These are phyloP conservation scores for Symbiodinium pilosum DNA, from an alignment of 73 alveolate species.

Conservation along the genomic window DNA sequence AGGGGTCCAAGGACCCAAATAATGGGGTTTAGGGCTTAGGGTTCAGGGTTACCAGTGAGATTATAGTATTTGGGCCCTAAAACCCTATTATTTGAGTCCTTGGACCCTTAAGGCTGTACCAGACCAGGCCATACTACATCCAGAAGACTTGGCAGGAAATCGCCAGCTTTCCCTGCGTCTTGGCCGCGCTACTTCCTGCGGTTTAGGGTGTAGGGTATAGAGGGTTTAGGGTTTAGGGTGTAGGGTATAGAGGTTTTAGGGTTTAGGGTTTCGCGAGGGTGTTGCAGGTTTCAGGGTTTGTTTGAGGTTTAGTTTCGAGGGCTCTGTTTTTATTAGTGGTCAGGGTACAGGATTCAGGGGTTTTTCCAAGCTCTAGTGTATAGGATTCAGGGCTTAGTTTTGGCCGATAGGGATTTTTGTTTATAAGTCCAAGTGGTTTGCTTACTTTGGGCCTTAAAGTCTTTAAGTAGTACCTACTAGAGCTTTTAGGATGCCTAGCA, in stretches of 20 bases:
- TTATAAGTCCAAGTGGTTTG: too few species aligned
- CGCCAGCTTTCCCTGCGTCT: constrained; percentile 29
- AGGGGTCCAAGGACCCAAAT: background rate
- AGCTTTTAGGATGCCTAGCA: too few species aligned
- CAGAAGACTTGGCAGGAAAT: constrained; percentile 80
- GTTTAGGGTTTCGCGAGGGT: background rate
- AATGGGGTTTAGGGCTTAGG: background rate
- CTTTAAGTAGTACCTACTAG: too few species aligned
- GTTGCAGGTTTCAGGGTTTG: too few species aligned
- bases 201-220: background rate
- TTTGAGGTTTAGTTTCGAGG: too few species aligned
- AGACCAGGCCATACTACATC: constrained; percentile 66
- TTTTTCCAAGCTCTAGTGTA: background rate
- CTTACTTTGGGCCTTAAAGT: too few species aligned
- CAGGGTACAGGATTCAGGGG: background rate
- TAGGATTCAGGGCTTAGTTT: background rate
- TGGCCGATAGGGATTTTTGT: background rate
- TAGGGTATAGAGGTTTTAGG: background rate
- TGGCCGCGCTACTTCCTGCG: background rate
- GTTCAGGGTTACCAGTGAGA: background rate
- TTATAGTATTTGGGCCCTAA: background rate
- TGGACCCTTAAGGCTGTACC: background rate
- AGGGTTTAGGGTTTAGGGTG: background rate
- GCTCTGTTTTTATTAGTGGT: background rate
- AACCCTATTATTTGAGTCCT: background rate